These are phyloP conservation scores for Saccharomyces uvarum DNA, from an alignment of 1,139 yeast species.

Conservation along the genomic window DNA sequence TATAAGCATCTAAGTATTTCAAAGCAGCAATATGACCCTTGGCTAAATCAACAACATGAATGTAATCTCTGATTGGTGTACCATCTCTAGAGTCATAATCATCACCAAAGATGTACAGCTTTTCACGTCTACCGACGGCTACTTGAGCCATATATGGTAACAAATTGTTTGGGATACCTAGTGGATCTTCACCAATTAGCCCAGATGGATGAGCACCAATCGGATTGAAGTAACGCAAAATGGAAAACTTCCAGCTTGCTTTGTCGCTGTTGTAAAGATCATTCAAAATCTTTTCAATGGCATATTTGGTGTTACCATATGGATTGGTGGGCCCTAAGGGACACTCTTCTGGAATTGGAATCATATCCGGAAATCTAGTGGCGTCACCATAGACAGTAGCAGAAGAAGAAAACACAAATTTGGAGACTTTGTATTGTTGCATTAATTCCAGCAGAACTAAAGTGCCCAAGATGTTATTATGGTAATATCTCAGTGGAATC, in stretches of 20 bases:
- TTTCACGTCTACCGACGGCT: slow-evolving; percentile 64
- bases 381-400: slow-evolving; percentile 86
- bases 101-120: slow-evolving; percentile 56
- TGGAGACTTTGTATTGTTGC: slow-evolving; percentile 41
- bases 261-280: slow-evolving; percentile 48
- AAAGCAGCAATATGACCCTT: slow-evolving; percentile 71
- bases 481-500: slow-evolving; percentile 65
- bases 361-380: slow-evolving; percentile 62
- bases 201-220: slow-evolving; percentile 85
- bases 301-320: slow-evolving; percentile 64
- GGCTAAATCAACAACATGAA: slow-evolving; percentile 79
- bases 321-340: slow-evolving; percentile 74
- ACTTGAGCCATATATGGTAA: slow-evolving; percentile 73
- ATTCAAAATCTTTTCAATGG: slow-evolving; percentile 55
- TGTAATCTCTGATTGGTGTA: slow-evolving; percentile 75
- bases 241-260: slow-evolving; percentile 50
- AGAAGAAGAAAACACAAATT: slow-evolving; percentile 69
- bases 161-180: slow-evolving; percentile 69
- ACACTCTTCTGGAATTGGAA: slow-evolving; percentile 74
- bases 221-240: slow-evolving; percentile 72
- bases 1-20: slow-evolving; percentile 43
- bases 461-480: slow-evolving; percentile 64
- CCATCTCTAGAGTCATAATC: slow-evolving; percentile 70
- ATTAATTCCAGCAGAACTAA: slow-evolving; percentile 50
- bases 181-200: slow-evolving; percentile 70